These are phyloP conservation scores for Pleurotus tuoliensis DNA, from an alignment of 768 basidiomycete genomes.

Conservation along the genomic window DNA sequence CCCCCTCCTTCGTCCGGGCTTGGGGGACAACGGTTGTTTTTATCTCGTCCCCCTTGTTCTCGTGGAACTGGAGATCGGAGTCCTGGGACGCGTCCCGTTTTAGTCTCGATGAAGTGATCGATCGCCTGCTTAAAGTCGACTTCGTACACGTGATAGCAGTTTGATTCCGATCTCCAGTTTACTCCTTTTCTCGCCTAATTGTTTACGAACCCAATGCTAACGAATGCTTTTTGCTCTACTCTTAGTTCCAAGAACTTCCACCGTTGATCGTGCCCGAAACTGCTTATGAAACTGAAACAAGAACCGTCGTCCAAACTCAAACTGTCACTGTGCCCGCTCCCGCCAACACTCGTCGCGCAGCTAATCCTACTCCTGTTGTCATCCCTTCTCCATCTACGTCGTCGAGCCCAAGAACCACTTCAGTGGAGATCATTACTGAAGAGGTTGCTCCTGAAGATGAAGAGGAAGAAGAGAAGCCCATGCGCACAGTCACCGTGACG, in stretches of 20 bases:
- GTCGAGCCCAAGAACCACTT: conserved; percentile 71
- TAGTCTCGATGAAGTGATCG: conserved; percentile 19
- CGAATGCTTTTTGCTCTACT: conserved; percentile 17
- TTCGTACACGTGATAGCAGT: conserved; percentile 37
- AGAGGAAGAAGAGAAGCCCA: conserved; percentile 33
- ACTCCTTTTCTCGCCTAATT: conserved; percentile 29
- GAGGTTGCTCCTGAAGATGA: conserved; percentile 44
- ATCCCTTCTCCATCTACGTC: conserved; percentile 52
- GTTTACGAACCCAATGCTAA: conserved; percentile 33
- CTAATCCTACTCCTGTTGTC: conserved; percentile 67
- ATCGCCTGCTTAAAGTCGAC: conserved; percentile 30
- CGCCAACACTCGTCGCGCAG: conserved; percentile 73
- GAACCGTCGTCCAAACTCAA: conserved; percentile 61
- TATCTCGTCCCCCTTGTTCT: conserved; percentile 73
- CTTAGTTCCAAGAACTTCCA: conserved; percentile 44
- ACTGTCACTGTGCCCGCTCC: conserved; percentile 72
- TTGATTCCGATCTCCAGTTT: conserved; percentile 15
- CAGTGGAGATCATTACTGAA: conserved; percentile 65
- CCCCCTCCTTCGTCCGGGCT: conserved; percentile 86
- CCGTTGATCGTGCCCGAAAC: conserved; percentile 42
- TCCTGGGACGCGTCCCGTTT: conserved; percentile 32
- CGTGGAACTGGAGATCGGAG: conserved; percentile 31
- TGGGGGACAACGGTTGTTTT: conserved; percentile 77
- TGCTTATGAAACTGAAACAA: conserved; percentile 56
- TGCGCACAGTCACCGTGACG: conserved; percentile 35